Evolutionary conservation across 805 yeast genomes (phyloP), one percentile per base, ranked within the genome.

Genomic region (Cyberlindnera petersonii): DNA sequence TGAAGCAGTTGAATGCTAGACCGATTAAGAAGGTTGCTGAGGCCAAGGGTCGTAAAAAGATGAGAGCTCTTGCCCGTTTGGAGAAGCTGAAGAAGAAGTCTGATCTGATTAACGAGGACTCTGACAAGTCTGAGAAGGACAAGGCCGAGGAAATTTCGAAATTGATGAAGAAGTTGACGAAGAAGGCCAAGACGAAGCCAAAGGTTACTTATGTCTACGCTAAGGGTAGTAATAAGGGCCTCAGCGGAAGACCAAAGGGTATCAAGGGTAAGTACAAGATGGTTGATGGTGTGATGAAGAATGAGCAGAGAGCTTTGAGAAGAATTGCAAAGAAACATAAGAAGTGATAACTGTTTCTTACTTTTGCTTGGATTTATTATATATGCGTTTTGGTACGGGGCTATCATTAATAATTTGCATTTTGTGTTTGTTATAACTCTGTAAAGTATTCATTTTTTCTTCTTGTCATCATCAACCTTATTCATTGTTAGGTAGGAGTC

Each of bases 1-100:
- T 77, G 70, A 78, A 70, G 57, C 83, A 89, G 45, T 66, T 93
- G 61, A 93, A 93, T 63, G 97, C 98, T 9, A 79, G 99, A 62
- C 98, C 99, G 9, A 91, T 93, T 58, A 93, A 93, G 77, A 93
- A 93, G 76, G 97, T 93, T n/a, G 75, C 86, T 51, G 99, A 93
- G 65, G 98, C 98, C 5, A 81, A 86, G 60, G 97, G 95, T 18
- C 81, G 98, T 65, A 91, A 91, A 82, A 85, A 85, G 74, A 74
- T 85, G 86, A 80, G 96, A 64, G 95, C 97, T 4, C 71, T 83
- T 53, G 78, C 81, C 58, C 78, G 95, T 59, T 66, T 91, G 47
- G 97, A 89, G 60, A 83, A 84, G 65, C 64, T 91, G 58, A 85
- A 85, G 72, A 89, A 85, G 82, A 91, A 91, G 74, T 82, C 94